Evolutionary conservation across 768 basidiomycete genomes (phyloP).

Genomic region (Mycena chlorophos): DNA sequence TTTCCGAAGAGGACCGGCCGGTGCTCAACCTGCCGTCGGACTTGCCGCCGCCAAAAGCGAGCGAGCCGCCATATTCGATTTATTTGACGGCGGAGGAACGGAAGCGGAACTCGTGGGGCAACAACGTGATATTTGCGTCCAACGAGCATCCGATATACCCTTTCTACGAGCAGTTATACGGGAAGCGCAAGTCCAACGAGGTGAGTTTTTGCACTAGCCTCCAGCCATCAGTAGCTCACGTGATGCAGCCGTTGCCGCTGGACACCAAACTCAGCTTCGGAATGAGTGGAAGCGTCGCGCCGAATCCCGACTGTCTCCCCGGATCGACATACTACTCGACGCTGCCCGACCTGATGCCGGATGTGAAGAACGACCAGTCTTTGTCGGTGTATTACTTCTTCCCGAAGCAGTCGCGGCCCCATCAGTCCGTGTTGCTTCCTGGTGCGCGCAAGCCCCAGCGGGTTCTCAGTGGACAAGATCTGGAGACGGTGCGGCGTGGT

Average conservation of each 20-base stretch:
- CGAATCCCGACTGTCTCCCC: slow-evolving; percentile 87
- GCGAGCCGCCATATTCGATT: slow-evolving; percentile 18
- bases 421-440: slow-evolving; percentile 79
- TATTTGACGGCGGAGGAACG: slow-evolving; percentile 77
- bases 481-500: slow-evolving; percentile 65
- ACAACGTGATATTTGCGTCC: slow-evolving; percentile 77
- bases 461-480: slow-evolving; percentile 66
- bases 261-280: slow-evolving; percentile 72
- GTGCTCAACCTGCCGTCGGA: not conserved
- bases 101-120: slow-evolving; percentile 83
- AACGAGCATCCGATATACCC: slow-evolving; percentile 87
- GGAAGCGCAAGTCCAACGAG: slow-evolving; percentile 79
- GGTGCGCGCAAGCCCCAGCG: slow-evolving; percentile 62
- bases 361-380: slow-evolving; percentile 85
- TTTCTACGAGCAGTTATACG: slow-evolving; percentile 85
- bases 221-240: slow-evolving; percentile 14
- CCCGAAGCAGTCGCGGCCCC: slow-evolving; percentile 83
- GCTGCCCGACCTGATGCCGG: slow-evolving; percentile 58
- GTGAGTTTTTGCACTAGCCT: slow-evolving; percentile 38
- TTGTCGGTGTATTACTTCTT: slow-evolving; percentile 87
- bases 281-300: slow-evolving; percentile 75
- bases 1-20: slow-evolving; percentile 18
- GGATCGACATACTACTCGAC: slow-evolving; percentile 88
- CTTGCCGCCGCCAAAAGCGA: slow-evolving; percentile 3
- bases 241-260: slow-evolving; percentile 67